These are phyloP conservation scores for Rhizoclosmatium sp. DNA, from an alignment of 192 early-diverging fungal species.

Conservation along the genomic window DNA sequence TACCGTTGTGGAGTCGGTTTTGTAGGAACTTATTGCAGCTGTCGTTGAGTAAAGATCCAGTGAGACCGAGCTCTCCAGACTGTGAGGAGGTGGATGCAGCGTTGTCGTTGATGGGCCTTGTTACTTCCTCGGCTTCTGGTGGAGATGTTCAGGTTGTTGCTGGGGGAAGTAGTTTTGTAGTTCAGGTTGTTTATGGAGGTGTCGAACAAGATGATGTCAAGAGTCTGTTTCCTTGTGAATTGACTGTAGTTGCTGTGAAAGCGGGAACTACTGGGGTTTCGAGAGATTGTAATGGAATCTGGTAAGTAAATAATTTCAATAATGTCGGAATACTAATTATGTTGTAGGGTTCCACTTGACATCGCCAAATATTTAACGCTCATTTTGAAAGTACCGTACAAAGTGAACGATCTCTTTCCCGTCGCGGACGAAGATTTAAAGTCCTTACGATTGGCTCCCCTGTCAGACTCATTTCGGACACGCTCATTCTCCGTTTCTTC, in stretches of 20 bases:
- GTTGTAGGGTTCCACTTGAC: slow-evolving; percentile 36
- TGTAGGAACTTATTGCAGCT: slow-evolving; percentile 7
- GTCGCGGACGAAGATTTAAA: neutral
- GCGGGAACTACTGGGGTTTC: slow-evolving; percentile 6
- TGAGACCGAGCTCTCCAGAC: slow-evolving; percentile 1
- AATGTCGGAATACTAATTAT: neutral
- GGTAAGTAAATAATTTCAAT: slow-evolving; percentile 16
- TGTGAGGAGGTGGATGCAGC: slow-evolving; percentile 38
- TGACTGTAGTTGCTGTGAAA: slow-evolving; percentile 20
- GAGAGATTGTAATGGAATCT: slow-evolving; percentile 38
- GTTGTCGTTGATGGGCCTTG: slow-evolving; percentile 31
- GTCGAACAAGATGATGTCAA: neutral
- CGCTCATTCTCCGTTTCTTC: slow-evolving; percentile 23
- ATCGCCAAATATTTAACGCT: slow-evolving; percentile 21
- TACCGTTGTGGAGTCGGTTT: slow-evolving; percentile 16
- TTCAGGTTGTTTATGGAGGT: neutral
- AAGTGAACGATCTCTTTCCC: slow-evolving; percentile 26
- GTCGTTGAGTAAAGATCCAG: slow-evolving; percentile 13
- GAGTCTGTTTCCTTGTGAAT: neutral
- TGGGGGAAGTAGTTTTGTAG: slow-evolving; percentile 27
- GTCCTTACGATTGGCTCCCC: neutral
- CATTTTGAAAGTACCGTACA: slow-evolving; percentile 4
- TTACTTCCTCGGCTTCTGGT: neutral
- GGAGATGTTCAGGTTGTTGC: neutral
- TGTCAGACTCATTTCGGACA: neutral